Base-by-base conservation (phyloP, 2,329 filamentous ascomycete genomes). In the Lachnellula suecica region DNA sequence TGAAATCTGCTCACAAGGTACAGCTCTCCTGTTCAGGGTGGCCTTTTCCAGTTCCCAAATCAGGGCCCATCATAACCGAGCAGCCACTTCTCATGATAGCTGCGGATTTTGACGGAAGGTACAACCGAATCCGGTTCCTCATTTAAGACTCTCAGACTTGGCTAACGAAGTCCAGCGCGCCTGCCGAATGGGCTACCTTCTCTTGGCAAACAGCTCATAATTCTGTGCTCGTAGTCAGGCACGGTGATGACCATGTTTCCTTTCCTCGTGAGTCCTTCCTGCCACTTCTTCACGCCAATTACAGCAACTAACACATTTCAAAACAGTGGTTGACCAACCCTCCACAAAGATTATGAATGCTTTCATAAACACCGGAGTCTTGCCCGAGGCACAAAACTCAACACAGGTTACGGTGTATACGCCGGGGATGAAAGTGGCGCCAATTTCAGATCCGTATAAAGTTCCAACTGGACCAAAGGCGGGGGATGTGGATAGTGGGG, bases 171-270 rank as follows among this genome's bases (percentile, higher is more conserved):
- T 4, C 20, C n/a, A 22, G 38, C 10, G 49, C 53, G 23, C 43
- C 49, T 25, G 45, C 41, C 1, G 52, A 58, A 38, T 53, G 49
- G 49, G 29, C 49, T 4, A 48, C 27, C 11, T 55, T 48, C 31
- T 17, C 17, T 5, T 44, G 52, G 49, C 29, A 43, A 23, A 27
- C 43, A 27, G 25, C 43, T 31, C 49, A 46, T 1, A 53, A 50
- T n/a, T 54, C 52, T 15, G 48, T 29, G 8, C 35, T 58, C 8
- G 52, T 47, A 8, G 50, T 55, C 6, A 46, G 49, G n/a, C 55
- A 58, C 35, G 52, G 55, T n/a, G 55, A 58, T 38, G 50, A 52
- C 22, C 55, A 58, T 41, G 47, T 49, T 15, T 52, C 49, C 11
- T 44, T 58, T 20, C 19, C 23, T 11, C 20, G 45, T 47, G 27